Conservation (phyloP, 2,329 filamentous ascomycete species). For the Calonectria pteridis region DNA sequence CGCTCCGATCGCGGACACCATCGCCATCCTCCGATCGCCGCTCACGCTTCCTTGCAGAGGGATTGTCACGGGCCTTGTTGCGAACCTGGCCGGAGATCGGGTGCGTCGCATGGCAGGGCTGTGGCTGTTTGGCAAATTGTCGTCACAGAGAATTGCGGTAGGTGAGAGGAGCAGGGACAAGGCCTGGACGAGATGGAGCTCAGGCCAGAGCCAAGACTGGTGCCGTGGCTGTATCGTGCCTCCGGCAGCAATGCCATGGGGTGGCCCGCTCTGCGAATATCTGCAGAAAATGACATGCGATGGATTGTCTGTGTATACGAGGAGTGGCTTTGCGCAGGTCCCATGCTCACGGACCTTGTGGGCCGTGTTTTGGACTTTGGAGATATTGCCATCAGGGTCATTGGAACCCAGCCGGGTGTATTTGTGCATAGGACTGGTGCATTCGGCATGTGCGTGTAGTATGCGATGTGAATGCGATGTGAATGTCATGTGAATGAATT, state of each 20-base stretch:
- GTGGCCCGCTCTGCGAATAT: not conserved
- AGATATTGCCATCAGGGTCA: not conserved
- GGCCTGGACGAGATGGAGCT: not conserved
- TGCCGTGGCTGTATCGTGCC: not conserved
- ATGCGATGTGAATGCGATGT: not conserved
- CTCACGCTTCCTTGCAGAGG: not conserved
- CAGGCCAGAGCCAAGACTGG: not conserved
- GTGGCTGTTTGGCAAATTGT: not conserved
- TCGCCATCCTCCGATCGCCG: not conserved
- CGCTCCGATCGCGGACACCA: constrained; percentile 21
- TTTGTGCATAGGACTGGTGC: not conserved
- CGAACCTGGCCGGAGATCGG: not conserved
- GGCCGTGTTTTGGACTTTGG: not conserved
- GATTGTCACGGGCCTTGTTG: constrained; percentile 4
- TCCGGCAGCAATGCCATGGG: not conserved
- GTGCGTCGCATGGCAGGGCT: constrained; percentile 4
- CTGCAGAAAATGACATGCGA: not conserved
- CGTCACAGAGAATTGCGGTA: not conserved
- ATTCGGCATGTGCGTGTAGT: not conserved
- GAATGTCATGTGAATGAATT: not conserved
- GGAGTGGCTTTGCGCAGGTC: not conserved
- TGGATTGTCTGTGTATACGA: not conserved
- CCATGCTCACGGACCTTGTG: not conserved
- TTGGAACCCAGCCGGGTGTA: not conserved
- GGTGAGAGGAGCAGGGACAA: not conserved